Evolutionary conservation across 805 yeast genomes (phyloP).

Genomic region (Kodamaea nitidulidarum): DNA sequence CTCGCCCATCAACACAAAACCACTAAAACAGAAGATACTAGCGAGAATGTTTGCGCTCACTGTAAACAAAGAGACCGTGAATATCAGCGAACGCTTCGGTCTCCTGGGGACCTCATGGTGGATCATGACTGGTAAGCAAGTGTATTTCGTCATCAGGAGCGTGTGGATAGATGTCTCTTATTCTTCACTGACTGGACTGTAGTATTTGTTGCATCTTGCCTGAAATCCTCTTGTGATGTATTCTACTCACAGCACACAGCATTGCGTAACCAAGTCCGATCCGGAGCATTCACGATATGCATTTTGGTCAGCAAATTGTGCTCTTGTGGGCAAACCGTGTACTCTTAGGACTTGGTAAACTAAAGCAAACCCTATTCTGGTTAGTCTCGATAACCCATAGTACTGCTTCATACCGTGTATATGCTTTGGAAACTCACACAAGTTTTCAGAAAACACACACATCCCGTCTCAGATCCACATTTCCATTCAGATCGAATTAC

Average conservation of each 20-base stretch:
- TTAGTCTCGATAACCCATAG: too few species aligned
- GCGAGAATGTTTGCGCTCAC: not conserved
- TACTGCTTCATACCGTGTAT: too few species aligned
- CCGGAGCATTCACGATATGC: not conserved
- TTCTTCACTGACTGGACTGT: not conserved
- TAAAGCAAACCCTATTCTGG: too few species aligned
- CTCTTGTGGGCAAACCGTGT: not conserved
- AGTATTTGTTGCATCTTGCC: not conserved
- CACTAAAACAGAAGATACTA: slow-evolving; percentile 3
- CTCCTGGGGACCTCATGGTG: too few species aligned
- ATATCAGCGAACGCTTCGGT: too few species aligned
- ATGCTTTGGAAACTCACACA: not conserved
- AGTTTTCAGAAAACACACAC: not conserved
- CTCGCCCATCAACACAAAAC: slow-evolving; percentile 6
- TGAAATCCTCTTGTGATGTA: not conserved
- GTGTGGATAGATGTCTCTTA: not conserved
- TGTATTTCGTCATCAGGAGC: too few species aligned
- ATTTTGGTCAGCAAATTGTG: not conserved
- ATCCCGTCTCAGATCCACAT: not conserved
- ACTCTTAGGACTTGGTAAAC: not conserved
- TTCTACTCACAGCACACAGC: not conserved
- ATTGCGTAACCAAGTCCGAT: not conserved
- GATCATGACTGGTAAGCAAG: too few species aligned
- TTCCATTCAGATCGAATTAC: not conserved
- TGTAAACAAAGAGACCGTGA: not conserved